Evolutionary conservation across 148 eudicot species (phyloP), one percentile per base, ranked within the genome.

Genomic region (Nepenthes gracilis): DNA sequence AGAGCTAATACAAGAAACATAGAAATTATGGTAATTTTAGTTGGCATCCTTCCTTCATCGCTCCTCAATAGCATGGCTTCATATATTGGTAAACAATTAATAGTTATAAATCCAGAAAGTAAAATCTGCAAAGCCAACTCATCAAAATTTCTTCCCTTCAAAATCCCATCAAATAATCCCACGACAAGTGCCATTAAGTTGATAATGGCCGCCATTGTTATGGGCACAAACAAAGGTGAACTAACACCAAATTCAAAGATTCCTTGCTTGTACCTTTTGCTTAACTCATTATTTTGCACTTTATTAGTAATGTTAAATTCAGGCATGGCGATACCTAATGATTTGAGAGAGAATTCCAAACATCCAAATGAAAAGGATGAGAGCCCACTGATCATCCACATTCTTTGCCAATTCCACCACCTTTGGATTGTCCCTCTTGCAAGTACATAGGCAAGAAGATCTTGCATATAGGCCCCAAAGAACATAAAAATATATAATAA

Each of bases 21-120:
- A 3, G 93, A 73, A 61, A 73, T 50, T 2, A 83, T 13, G 11
- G 78, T 86, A 7, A 65, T 67, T 65, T 73, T 81, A 15, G 64
- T 43, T 1, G 87, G 90, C 83, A 86, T 78, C 47, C 78, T 86
- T 52, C 96, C 96, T 32, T 66, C 69, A 60, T 89, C 96, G 36
- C 59, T 75, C 62, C 96, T 80, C 58, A 80, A 69, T 33, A 65
- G 47, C 78, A 83, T 77, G 50, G 85, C 90, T 51, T 82, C 83
- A 67, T 83, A 81, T 11, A 86, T 7, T 15, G 96, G 94, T 81
- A 72, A 80, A 9, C 77, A 60, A 63, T 89, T 89, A 33, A 83
- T 1, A 12, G 80, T 81, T 59, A 70, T 84, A 58, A 86, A 80
- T 35, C 85, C 90, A 6, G 78, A 74, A 48, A 89, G 53, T 59